These are phyloP conservation scores for Boletus reticuloceps DNA, from an alignment of 768 basidiomycete species.

Conservation along the genomic window DNA sequence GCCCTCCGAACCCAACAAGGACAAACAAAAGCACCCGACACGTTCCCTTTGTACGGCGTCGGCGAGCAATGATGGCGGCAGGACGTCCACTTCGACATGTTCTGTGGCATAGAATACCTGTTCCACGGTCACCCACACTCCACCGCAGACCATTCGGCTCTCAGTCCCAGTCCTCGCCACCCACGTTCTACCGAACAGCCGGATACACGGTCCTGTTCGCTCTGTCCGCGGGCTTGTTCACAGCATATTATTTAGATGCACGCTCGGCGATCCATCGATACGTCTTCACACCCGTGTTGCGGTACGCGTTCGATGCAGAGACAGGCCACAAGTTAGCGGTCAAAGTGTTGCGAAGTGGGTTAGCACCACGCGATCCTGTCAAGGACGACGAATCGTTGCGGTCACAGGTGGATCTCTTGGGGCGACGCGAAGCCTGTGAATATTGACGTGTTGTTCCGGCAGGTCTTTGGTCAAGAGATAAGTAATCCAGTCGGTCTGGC, in stretches of 20 bases:
- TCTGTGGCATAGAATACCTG: conserved; percentile 13
- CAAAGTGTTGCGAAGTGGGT: conserved; percentile 66
- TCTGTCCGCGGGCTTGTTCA: conserved; percentile 62
- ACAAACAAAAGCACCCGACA: not conserved
- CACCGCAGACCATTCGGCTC: conserved; percentile 12
- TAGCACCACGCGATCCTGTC: conserved; percentile 75
- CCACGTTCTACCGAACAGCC: conserved; percentile 37
- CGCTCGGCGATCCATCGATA: conserved; percentile 87
- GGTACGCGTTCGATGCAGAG: conserved; percentile 77
- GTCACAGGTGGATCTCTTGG: conserved; percentile 49
- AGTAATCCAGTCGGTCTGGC: conserved; percentile 90
- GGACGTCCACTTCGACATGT: conserved; percentile 13
- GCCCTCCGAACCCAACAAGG: too few species aligned
- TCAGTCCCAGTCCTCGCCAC: conserved; percentile 15
- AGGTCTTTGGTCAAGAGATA: conserved; percentile 81
- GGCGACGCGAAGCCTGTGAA: not conserved
- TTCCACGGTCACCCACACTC: not conserved
- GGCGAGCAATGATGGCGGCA: conserved; percentile 3
- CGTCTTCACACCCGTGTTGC: conserved; percentile 71
- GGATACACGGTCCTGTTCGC: conserved; percentile 56
- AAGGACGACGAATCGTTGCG: conserved; percentile 66
- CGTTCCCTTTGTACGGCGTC: not conserved
- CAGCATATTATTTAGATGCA: conserved; percentile 85
- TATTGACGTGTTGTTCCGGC: conserved; percentile 1
- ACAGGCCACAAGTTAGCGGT: conserved; percentile 83